Evolutionary conservation across 441 rosid genomes (phyloP).

Genomic region (Populus hybrid): DNA sequence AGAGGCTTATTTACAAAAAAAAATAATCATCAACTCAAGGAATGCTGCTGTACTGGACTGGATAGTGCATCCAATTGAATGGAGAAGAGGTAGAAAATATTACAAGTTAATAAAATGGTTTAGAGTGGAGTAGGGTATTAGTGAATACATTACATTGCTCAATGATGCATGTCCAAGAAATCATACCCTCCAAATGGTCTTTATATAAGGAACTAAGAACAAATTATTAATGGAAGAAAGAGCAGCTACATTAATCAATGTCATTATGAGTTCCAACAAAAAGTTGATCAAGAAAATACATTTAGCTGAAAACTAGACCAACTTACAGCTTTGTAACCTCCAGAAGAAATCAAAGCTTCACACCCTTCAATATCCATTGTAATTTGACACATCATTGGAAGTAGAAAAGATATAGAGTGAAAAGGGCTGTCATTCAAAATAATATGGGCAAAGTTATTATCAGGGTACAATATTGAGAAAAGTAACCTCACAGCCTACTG

Average conservation of each 20-base stretch:
- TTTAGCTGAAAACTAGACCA: slow-evolving; percentile 1
- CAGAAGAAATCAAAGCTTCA: slow-evolving; percentile 53
- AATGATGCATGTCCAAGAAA: neutral
- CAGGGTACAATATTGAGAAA: slow-evolving; percentile 8
- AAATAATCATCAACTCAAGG: neutral
- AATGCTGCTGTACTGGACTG: neutral
- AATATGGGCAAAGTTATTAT: slow-evolving; percentile 18
- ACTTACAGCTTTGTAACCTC: slow-evolving; percentile 69
- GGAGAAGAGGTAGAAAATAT: neutral
- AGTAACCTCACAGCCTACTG: neutral
- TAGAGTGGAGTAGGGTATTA: neutral
- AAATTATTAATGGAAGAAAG: neutral
- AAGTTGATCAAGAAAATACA: neutral
- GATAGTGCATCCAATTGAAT: neutral
- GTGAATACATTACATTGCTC: neutral
- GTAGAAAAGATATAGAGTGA: slow-evolving; percentile 70
- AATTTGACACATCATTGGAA: slow-evolving; percentile 86
- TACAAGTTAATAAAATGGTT: neutral
- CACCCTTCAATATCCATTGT: slow-evolving; percentile 77
- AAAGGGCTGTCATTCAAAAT: slow-evolving; percentile 58
- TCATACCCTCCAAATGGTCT: neutral
- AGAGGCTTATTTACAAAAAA: too few relatives aligned
- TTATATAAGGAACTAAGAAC: neutral
- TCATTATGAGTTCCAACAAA: neutral
- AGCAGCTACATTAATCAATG: neutral